Evolutionary conservation across 805 yeast genomes (phyloP).

Genomic region (Diddensiella caesifluorescens): DNA sequence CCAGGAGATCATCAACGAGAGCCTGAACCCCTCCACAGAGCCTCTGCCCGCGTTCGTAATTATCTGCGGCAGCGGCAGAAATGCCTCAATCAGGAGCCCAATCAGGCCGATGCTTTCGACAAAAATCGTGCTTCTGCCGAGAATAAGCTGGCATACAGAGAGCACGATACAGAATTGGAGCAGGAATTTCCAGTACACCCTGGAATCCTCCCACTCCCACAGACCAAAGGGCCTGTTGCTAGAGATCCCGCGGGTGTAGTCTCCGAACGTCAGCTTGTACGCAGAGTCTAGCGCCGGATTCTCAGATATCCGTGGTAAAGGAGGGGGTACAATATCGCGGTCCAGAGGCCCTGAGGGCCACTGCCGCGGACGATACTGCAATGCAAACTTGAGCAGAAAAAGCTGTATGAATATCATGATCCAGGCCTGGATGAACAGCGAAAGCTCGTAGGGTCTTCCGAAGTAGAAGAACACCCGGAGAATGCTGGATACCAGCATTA

Average conservation of each 20-base stretch:
- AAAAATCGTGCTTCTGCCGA: conserved; percentile 36
- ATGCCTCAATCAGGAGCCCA: conserved; percentile 53
- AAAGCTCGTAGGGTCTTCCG: conserved; percentile 75
- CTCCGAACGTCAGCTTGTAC: not conserved
- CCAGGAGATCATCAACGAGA: conserved; percentile 76
- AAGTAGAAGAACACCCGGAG: conserved; percentile 71
- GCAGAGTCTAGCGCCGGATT: conserved; percentile 4
- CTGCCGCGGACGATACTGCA: conserved; percentile 34
- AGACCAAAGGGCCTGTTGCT: conserved; percentile 45
- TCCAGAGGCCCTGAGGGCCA: conserved; percentile 20
- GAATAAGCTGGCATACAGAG: conserved; percentile 37
- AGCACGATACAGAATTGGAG: conserved; percentile 40
- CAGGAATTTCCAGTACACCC: conserved; percentile 59
- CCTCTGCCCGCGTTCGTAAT: conserved; percentile 70
- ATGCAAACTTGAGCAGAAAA: conserved; percentile 55
- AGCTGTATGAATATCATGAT: conserved; percentile 82
- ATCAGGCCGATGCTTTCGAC: conserved; percentile 52
- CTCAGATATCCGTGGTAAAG: not conserved
- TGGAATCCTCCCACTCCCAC: conserved; percentile 80
- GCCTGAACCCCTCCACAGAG: conserved; percentile 73
- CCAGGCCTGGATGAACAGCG: conserved; percentile 69
- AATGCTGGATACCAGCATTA: conserved; percentile 76
- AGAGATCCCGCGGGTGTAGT: not conserved
- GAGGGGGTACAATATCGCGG: conserved; percentile 2
- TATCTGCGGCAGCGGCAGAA: conserved; percentile 48